These are phyloP conservation scores for Tylopilus sp. DNA, from an alignment of 768 basidiomycete genomes.

Conservation along the genomic window DNA sequence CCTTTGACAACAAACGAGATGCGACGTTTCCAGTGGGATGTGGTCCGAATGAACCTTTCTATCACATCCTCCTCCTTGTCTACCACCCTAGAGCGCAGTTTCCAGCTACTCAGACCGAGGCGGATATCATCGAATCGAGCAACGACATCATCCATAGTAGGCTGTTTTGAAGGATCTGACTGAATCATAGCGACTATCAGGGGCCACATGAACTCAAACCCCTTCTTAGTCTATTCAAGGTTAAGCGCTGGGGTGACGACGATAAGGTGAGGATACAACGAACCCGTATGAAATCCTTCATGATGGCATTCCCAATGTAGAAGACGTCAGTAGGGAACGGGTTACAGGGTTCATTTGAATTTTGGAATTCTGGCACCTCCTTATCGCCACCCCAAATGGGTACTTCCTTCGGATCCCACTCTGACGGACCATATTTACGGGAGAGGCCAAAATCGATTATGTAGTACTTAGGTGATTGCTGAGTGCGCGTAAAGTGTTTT, in stretches of 20 bases:
- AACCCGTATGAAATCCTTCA: background rate
- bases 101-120: background rate
- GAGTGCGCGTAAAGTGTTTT: background rate
- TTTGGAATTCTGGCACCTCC: background rate
- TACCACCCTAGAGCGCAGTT: background rate
- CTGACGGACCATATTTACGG: background rate
- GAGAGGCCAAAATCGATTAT: slow-evolving; percentile 1
- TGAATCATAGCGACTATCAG: background rate
- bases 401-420: background rate
- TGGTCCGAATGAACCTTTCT: background rate
- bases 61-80: background rate
- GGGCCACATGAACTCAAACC: background rate
- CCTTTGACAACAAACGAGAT: background rate
- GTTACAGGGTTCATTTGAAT: background rate
- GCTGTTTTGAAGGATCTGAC: background rate
- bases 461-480: background rate
- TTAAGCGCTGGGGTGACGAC: too few species aligned
- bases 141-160: background rate
- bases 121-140: background rate
- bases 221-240: background rate
- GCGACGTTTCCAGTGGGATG: background rate
- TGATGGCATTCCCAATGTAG: background rate
- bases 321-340: background rate
- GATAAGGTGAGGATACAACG: too few species aligned
- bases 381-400: background rate